phyloP scores from a whole-genome alignment of 306 rosid species.

The Lathyrus oleraceus region DNA sequence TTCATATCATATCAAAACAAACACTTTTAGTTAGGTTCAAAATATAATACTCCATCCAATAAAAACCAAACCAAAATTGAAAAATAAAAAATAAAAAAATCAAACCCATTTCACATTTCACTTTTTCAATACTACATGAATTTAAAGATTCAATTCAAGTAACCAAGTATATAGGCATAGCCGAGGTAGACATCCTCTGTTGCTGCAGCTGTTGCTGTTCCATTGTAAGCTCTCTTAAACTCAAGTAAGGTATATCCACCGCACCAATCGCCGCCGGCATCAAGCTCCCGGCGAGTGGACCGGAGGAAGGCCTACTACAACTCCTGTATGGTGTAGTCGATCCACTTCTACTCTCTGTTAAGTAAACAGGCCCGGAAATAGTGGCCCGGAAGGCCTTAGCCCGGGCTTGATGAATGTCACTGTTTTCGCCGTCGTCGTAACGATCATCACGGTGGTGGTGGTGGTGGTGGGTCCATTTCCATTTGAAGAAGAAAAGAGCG shows the following conservation, averaged over 20 bases:
- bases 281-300: constrained; percentile 72
- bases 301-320: constrained; percentile 58
- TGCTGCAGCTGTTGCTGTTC: constrained; percentile 54
- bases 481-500: constrained; percentile 75
- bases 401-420: constrained; percentile 71
- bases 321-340: constrained; percentile 62
- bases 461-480: constrained; percentile 48
- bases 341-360: constrained; percentile 74
- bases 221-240: constrained; percentile 82
- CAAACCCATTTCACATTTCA: constrained; percentile 3
- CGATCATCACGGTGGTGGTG: neutral
- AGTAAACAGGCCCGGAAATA: constrained; percentile 79
- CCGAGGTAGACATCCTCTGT: constrained; percentile 68
- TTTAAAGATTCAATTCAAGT: constrained; percentile 41
- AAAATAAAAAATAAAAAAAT: neutral
- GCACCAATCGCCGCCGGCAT: constrained; percentile 50
- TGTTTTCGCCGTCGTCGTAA: neutral
- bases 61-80: neutral
- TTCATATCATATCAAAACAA: constrained; percentile 27
- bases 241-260: constrained; percentile 66
- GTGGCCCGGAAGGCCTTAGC: constrained; percentile 76
- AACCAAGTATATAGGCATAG: constrained; percentile 83
- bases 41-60: neutral
- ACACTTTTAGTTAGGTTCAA: constrained; percentile 25
- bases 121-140: neutral